Evolutionary conservation across 306 rosid genomes (phyloP), one percentile per base, ranked within the genome.

Genomic region (Morella rubra): DNA sequence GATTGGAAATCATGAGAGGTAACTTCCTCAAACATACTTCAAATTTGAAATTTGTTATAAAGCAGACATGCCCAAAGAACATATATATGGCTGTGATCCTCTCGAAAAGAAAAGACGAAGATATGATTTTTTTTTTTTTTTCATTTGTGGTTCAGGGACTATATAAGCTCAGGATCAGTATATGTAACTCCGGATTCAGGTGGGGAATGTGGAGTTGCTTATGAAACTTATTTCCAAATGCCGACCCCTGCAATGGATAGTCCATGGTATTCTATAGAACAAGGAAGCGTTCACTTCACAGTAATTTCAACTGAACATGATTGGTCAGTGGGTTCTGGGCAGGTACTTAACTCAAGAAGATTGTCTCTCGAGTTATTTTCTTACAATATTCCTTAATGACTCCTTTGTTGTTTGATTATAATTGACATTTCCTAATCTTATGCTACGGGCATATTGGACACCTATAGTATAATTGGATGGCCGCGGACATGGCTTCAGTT

Each of bases 171-270:
- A 0, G 93, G 93, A 60, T 90, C 94, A 27, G 80, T 86, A 37
- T 91, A 91, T 82, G 0, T 27, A 14, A 73, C 87, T 2, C 89
- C 96, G 2, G 98, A 94, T 69, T 91, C 98, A 50, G 97, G 98
- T 2, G 98, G 98, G n/a, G 97, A 94, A 86, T 86, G 90, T 85
- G 96, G 98, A 66, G 93, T 94, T 46, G 88, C 98, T n/a, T 94
- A 94, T 22, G 97, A 94, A 80, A 83, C 97, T 60, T 91, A 91
- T 67, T 91, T 90, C 81, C 91, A 82, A 32, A 94, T 94, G 98
- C 98, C 98, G 75, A 87, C 80, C 53, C 5, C 60, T 22, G 91
- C 73, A 60, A 89, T 87, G 83, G 98, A 94, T 79, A 84, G 90
- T 64, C 98, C 98, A 78, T 94, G 98, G 97, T 91, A 91, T 82